Base-by-base conservation (phyloP, 192 early-diverging fungal species). In the Dispira simplex region DNA sequence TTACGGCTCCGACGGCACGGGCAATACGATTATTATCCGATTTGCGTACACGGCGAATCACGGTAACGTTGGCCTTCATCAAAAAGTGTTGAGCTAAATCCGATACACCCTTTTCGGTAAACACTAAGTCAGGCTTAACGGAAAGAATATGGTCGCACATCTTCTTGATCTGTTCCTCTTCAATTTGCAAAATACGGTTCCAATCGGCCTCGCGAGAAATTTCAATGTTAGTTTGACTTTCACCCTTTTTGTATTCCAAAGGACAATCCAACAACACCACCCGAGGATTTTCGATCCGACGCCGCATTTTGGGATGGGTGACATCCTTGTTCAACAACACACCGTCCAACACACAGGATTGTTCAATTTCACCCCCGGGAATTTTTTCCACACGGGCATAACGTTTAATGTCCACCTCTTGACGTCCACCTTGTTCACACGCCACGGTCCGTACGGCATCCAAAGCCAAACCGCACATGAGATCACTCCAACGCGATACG, bases 271-370 rank as follows among this genome's bases (percentile, higher is more conserved):
- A 79, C 48, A 99, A 78, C 14, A 99, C 81, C 63, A 99, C 83
- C 57, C 95, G 86, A 21, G 97, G 97, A 72, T 99, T 97, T 71
- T 93, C 90, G 64, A 99, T 97, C 55, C 77, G 76, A 58, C 97
- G 85, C 68, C 95, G 87, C 90, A 91, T 90, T 75, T 92, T 95
- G 66, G 97, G 90, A 74, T 99, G 97, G 27, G 94, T 97, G 18
- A 99, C 92, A 77, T 99, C 97, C 83, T 99, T 99, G 88, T 95
- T 97, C 70, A 99, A 64, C 90, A 99, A 97, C 64, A 99, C 79
- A 63, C 97, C 97, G 69, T 97, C 90, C 73, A 99, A 81, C 43
- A 99, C 95, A 62, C 83, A 77, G 54, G 85, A 95, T 60, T 97
- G 87, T 66, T 97, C 95, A 67, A 99, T 94, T 78, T 94, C 91